Evolutionary conservation across 768 basidiomycete species (phyloP), one percentile per base, ranked within the genome.

Genomic region (Boletus bicolor): DNA sequence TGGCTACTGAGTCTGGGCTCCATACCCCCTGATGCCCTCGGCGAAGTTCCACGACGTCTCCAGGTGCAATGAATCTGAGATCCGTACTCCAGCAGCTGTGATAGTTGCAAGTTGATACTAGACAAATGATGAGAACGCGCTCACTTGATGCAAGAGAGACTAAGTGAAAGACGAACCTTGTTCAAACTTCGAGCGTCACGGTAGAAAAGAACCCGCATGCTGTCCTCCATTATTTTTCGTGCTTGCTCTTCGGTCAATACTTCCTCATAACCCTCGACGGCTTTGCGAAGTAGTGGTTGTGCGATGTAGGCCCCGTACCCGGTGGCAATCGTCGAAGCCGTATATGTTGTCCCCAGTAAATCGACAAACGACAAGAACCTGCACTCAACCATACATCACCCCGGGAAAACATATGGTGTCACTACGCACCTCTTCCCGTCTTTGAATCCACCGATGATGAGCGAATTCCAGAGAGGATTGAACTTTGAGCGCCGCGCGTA

Each of bases 21-120:
- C 93, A 68, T 96, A 97, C 3, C 93, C 93, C 61, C 91, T 79
- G 63, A 98, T 87, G 21, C 84, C 86, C 71, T 98, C 96, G 15
- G 94, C 96, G 66, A 98, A 98, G 35, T 78, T 75, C 97, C 97
- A 99, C 24, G 83, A 74, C 1, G 96, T 97, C 59, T 87, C 81
- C 5, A 91, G 73, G 42, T 79, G 76, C 58, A 83, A 79, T 30
- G 93, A 84, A 58, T 92, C 93, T 0, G 91, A 89, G 55, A 99
- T 91, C 9, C 71, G 73, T 32, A 87, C 81, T 1, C 96, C 95
- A 4, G 81, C 75, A 17, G 76, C 83, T 0, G 89, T 93, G 64
- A 98, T 83, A 1, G 82, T 92, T 5, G 93, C 95, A 54, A 98
- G 82, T 94, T 98, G 96, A 75, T 87, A 98, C 96, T 98, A 69